A percentile compares a stretch with the other conserved stretches of the same genome.
These are phyloP conservation scores for Fusarium nisikadoi DNA, from an alignment of 2,329 filamentous ascomycete genomes.

Conservation along the genomic window DNA sequence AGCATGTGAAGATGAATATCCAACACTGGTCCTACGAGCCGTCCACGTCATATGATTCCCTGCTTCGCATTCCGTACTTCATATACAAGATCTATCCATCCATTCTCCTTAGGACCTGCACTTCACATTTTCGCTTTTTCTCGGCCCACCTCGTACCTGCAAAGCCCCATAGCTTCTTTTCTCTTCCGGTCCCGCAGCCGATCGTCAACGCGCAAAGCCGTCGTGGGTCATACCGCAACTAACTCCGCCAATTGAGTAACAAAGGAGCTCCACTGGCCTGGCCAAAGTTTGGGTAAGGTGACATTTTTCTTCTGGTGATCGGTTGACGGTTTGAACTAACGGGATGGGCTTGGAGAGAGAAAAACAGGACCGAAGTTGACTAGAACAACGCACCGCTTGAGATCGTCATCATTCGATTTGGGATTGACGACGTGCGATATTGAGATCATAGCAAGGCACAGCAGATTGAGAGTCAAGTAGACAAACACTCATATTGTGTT, in stretches of 20 bases:
- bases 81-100: background rate
- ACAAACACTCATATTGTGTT: background rate
- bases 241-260: slow-evolving; percentile 2
- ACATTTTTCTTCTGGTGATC: slow-evolving; percentile 20
- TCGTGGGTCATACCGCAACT: background rate
- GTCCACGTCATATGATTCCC: slow-evolving; percentile 33
- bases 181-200: slow-evolving; percentile 13
- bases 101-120: background rate
- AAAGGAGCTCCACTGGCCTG: slow-evolving; percentile 6
- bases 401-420: slow-evolving; percentile 23
- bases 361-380: background rate
- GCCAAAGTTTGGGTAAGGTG: slow-evolving; percentile 24
- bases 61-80: background rate
- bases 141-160: background rate
- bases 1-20: slow-evolving; percentile 30
- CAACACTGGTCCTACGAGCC: slow-evolving; percentile 11
- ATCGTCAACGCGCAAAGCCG: slow-evolving; percentile 16
- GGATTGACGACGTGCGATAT: background rate
- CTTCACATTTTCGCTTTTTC: slow-evolving; percentile 15
- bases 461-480: background rate
- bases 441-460: background rate
- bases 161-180: slow-evolving; percentile 17
- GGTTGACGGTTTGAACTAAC: slow-evolving; percentile 13
- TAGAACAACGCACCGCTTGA: slow-evolving; percentile 20
- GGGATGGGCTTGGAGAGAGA: background rate